These are phyloP conservation scores for Penicillium paneum DNA, from an alignment of 2,329 filamentous ascomycete species.

Conservation along the genomic window DNA sequence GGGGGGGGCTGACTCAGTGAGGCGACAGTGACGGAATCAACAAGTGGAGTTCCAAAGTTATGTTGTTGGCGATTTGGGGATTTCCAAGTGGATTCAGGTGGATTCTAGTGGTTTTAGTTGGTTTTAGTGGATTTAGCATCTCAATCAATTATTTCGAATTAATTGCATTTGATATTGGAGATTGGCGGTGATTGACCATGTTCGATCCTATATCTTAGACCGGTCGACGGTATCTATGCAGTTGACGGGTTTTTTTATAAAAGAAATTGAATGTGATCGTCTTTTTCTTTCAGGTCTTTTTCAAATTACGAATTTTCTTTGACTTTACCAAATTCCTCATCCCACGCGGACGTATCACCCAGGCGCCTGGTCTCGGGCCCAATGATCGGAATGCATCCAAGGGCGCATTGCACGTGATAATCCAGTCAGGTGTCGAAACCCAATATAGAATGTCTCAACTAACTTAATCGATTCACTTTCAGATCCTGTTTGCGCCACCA, in stretches of 20 bases:
- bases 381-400: conserved; percentile 2
- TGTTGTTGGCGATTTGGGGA: not conserved
- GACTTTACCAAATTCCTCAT: not conserved
- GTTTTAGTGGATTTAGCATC: not conserved
- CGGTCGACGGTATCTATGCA: too few species aligned
- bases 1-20: conserved; percentile 23
- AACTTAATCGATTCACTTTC: too few species aligned
- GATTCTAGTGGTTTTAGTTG: not conserved
- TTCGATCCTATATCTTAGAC: too few species aligned
- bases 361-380: not conserved
- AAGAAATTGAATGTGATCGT: too few species aligned
- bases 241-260: too few species aligned
- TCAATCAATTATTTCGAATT: not conserved
- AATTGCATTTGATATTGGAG: not conserved
- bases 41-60: conserved; percentile 20
- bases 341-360: conserved; percentile 2
- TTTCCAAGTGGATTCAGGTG: not conserved
- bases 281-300: not conserved
- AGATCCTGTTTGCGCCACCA: not conserved
- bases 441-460: not conserved
- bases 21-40: conserved; percentile 25
- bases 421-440: not conserved
- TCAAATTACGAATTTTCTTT: too few species aligned
- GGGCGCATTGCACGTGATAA: not conserved
- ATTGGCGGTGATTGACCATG: too few species aligned